A percentile compares a stretch with the other conserved stretches of the same genome.
Conservation (phyloP, 1,284 basidiomycete species). For the Fomitiporia mediterranea region DNA sequence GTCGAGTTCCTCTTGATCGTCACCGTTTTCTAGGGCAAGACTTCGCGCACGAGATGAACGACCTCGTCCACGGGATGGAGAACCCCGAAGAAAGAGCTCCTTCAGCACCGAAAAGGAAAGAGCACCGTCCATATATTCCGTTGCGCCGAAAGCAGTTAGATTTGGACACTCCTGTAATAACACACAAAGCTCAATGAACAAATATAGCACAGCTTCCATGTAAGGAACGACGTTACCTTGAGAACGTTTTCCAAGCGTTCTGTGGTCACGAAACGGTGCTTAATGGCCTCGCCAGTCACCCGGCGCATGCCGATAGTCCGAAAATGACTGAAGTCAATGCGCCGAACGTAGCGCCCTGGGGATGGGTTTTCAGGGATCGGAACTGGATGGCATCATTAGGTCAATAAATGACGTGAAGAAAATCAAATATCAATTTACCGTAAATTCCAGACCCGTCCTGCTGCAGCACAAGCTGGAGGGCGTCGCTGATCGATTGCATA, state of each 20-base stretch:
- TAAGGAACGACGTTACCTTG: conserved; percentile 50
- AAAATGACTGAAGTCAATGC: conserved; percentile 90
- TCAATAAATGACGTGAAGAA: conserved; percentile 12
- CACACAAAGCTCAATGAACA: not conserved
- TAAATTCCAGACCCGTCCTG: conserved; percentile 62
- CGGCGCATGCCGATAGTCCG: conserved; percentile 92
- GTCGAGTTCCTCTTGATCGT: conserved; percentile 64
- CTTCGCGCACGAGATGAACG: conserved; percentile 66
- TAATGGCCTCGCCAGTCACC: conserved; percentile 85
- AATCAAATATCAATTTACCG: conserved; percentile 38
- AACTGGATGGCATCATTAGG: conserved; percentile 41
- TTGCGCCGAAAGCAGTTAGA: conserved; percentile 80
- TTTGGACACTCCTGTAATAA: conserved; percentile 74
- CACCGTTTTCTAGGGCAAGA: conserved; percentile 38
- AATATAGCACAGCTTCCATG: not conserved
- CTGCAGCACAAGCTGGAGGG: conserved; percentile 63
- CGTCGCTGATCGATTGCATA: conserved; percentile 67
- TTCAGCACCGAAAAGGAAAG: conserved; percentile 76
- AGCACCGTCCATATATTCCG: conserved; percentile 94
- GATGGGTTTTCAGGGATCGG: conserved; percentile 66
- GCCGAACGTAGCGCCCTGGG: conserved; percentile 71
- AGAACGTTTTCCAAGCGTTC: conserved; percentile 78
- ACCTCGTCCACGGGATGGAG: conserved; percentile 59
- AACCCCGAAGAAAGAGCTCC: conserved; percentile 82
- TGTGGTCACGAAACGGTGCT: conserved; percentile 89